A percentile compares a stretch with the other conserved stretches of the same genome.
phyloP scores from a whole-genome alignment of 2,329 filamentous ascomycete genomes.

The Alternaria sp. region DNA sequence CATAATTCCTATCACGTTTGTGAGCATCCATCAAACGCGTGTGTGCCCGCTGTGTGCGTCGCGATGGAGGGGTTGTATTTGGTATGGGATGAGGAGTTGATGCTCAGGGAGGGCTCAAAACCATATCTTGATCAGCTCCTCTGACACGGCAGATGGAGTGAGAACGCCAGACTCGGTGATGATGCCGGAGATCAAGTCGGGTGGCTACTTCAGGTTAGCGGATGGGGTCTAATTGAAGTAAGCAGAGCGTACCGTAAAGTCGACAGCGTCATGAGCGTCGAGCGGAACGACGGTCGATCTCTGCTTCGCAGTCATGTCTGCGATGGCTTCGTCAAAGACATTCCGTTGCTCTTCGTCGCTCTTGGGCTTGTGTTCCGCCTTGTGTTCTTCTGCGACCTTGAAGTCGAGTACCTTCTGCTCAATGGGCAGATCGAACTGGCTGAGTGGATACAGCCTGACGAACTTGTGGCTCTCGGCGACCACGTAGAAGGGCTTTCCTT shows the following conservation, averaged over 20 bases:
- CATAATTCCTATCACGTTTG: conserved; percentile 13
- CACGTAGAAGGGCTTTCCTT: conserved; percentile 82
- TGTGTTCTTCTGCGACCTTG: conserved; percentile 57
- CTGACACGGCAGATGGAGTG: conserved; percentile 72
- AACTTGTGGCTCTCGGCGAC: conserved; percentile 98
- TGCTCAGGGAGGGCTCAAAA: conserved; percentile 39
- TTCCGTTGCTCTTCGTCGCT: conserved; percentile 42
- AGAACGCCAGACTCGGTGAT: conserved; percentile 78
- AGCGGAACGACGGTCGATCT: conserved; percentile 25
- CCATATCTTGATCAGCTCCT: conserved; percentile 72
- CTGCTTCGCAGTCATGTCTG: conserved; percentile 36
- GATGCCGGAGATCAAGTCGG: conserved; percentile 72
- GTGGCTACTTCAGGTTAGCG: conserved; percentile 58
- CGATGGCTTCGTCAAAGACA: conserved; percentile 52
- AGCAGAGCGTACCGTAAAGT: conserved; percentile 66
- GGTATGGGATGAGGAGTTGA: conserved; percentile 1
- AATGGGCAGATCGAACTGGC: conserved; percentile 81
- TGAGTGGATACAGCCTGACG: conserved; percentile 81
- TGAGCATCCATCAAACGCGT: conserved; percentile 13
- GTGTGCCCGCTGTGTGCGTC: neutral
- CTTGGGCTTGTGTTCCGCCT: conserved; percentile 12
- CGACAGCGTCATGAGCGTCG: conserved; percentile 62
- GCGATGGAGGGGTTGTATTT: conserved; percentile 9
- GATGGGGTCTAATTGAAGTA: neutral
- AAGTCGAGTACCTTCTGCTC: conserved; percentile 81